These are phyloP conservation scores for Penicillium verhagenii DNA, from an alignment of 495 filamentous ascomycete species.

Conservation along the genomic window DNA sequence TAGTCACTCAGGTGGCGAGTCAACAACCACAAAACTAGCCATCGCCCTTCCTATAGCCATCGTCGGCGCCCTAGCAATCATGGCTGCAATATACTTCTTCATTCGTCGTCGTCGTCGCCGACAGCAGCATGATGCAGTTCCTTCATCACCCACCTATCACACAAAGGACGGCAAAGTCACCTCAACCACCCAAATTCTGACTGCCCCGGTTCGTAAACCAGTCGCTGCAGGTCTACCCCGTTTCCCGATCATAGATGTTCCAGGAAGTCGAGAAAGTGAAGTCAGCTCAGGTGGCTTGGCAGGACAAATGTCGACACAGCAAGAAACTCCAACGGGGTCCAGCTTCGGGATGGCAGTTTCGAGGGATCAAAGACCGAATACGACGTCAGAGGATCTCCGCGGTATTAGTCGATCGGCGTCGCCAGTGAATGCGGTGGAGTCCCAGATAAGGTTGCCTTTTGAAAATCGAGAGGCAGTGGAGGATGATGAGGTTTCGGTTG, in stretches of 20 bases:
- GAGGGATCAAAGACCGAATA: constrained; percentile 14
- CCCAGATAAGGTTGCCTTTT: constrained; percentile 25
- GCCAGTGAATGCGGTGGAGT: constrained; percentile 1
- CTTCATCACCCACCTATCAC: constrained; percentile 10
- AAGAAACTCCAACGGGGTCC: constrained; percentile 4
- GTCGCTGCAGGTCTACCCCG: neutral
- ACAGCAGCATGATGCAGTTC: neutral
- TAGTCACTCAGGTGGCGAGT: constrained; percentile 10
- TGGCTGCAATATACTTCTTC: constrained; percentile 28
- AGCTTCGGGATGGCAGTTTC: constrained; percentile 18
- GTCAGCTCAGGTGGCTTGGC: neutral
- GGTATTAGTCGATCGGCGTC: constrained; percentile 8
- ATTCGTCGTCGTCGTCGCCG: constrained; percentile 22
- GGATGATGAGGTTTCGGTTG: constrained; percentile 30
- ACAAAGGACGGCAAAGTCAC: constrained; percentile 6
- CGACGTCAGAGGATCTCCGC: constrained; percentile 11
- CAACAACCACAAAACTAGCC: constrained; percentile 33
- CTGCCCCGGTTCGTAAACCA: neutral
- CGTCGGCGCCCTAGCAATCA: constrained; percentile 27
- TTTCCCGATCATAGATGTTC: constrained; percentile 11
- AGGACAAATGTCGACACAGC: neutral
- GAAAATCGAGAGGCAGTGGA: constrained; percentile 14
- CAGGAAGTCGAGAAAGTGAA: neutral
- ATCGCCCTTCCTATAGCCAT: constrained; percentile 40
- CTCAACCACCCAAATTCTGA: constrained; percentile 22